Evolutionary conservation across 2,329 filamentous ascomycete genomes (phyloP), one percentile per base, ranked within the genome.

Genomic region (Colletotrichum magnum): DNA sequence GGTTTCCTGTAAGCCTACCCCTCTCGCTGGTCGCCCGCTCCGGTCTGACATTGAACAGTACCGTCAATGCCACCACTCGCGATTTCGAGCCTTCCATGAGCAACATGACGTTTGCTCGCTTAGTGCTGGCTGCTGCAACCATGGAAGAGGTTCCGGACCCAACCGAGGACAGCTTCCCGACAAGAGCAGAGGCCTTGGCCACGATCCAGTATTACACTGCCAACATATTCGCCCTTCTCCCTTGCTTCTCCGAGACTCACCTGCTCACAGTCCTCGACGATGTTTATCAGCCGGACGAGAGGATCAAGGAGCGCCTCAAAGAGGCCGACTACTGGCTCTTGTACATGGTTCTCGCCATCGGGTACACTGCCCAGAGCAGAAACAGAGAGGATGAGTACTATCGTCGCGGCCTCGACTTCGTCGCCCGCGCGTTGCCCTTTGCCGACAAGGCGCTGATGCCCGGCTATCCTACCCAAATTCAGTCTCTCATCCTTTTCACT

Each of bases 21-120:
- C 48, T 54, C 61, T 53, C 3, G 13, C 18, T 54, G 16, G 12
- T 47, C 32, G 13, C 53, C 57, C 21, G 24, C 26, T 43, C 39
- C 43, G 48, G 26, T 57, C 48, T 56, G 57, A 70, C 41, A 68
- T 41, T 16, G 43, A 57, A 16, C 74, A 96, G 94, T 64, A 94
- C 95, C 5, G 94, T 99, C 76, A 97, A 97, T 83, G 95, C 96
- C 32, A 98, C 95, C 0, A 95, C 95, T 1, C 89, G 94, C 76
- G 96, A 98, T 79, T 98, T 98, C 77, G 94, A 97, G 78, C 92
- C 94, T 9, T 94, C 95, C 67, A 91, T 93, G 36, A 92, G 90
- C 69, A 94, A 94, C 75, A 97, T 97, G 88, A 97, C 94, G 0
- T 98, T 98, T 85, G 94, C 94, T 28, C 91, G 94, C 43, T 87